Evolutionary conservation across 1,284 basidiomycete species (phyloP), one percentile per base, ranked within the genome.

Genomic region (Leucoagaricus sp.): DNA sequence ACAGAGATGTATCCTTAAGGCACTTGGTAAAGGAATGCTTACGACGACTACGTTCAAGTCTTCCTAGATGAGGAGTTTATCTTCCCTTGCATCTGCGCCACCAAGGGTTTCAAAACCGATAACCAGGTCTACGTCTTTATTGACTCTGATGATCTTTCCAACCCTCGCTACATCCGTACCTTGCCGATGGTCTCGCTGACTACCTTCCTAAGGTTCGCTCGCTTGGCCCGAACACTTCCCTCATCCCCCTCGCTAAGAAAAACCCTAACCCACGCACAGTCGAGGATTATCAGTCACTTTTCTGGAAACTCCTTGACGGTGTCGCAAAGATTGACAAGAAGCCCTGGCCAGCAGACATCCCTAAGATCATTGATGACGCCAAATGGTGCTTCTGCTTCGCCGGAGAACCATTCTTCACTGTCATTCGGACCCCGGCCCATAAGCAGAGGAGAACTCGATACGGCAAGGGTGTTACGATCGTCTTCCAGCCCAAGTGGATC

Each of bases 201-300:
- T 45, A 45, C 19, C 42, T 45, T 17, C 42, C 42, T 17, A 38
- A 38, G 13, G 36, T n/a, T n/a, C 36, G 36, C 15, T 38, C 36
- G 13, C 36, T 29, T 10, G 46, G 46, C 5, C 29, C 46, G 3
- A 26, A 48, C 28, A 48, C 46, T 17, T 28, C 46, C n/a, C 46
- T 31, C 26, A 26, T 48, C n/a, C 46, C 29, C 15, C 46, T 48
- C 29, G 4, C 46, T 12, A 48, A 48, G 29, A 23, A 48, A 17
- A 48, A 31, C 36, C 25, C 46, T 26, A 48, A 48, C 15, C 46
- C 46, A 8, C 26, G 26, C 46, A 31, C 46, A 21, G 46, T 48
- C 46, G 46, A 48, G 4, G 46, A 48, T 6, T 48, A 48, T 49
- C 47, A 61, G 31, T 21, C 21, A 36, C 26, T 54, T 15, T 61